A percentile compares a stretch with the other conserved stretches of the same genome.
phyloP scores from a whole-genome alignment of 1,139 yeast species.

The Nakaseomyces nivariensis region DNA sequence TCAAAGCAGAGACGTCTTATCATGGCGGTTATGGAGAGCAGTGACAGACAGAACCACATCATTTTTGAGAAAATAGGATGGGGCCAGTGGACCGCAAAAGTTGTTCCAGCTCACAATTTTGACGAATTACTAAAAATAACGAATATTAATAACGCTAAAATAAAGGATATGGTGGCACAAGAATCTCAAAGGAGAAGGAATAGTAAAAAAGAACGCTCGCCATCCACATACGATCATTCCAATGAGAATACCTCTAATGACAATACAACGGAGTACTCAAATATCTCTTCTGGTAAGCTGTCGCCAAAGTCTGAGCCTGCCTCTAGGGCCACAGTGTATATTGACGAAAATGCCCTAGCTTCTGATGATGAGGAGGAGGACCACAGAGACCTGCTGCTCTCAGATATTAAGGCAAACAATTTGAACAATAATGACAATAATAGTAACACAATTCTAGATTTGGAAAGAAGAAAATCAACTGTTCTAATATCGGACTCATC shows the following conservation, averaged over 20 bases:
- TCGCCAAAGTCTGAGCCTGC: constrained; percentile 4
- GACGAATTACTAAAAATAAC: constrained; percentile 31
- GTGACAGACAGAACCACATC: constrained; percentile 52
- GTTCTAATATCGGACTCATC: constrained; percentile 20
- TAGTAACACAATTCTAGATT: constrained; percentile 4
- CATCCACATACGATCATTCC: background rate
- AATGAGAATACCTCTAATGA: background rate
- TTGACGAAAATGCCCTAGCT: constrained; percentile 38
- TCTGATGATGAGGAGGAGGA: constrained; percentile 31
- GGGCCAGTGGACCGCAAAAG: constrained; percentile 94
- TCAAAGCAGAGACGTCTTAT: constrained; percentile 86
- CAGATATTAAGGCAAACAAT: constrained; percentile 1
- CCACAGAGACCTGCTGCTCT: constrained; percentile 8
- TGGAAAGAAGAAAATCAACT: constrained; percentile 19
- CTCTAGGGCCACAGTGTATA: constrained; percentile 12
- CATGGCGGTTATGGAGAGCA: constrained; percentile 75
- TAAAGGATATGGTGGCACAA: constrained; percentile 28
- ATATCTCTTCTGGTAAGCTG: background rate
- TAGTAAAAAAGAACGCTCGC: constrained; percentile 34
- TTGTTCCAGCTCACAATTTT: constrained; percentile 39
- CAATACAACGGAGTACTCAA: background rate
- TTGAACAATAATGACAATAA: background rate
- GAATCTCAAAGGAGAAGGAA: constrained; percentile 19
- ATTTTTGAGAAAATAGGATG: constrained; percentile 91
- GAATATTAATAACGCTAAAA: constrained; percentile 30